phyloP scores from a whole-genome alignment of 768 basidiomycete genomes.

The Psilocybe azurescens region DNA sequence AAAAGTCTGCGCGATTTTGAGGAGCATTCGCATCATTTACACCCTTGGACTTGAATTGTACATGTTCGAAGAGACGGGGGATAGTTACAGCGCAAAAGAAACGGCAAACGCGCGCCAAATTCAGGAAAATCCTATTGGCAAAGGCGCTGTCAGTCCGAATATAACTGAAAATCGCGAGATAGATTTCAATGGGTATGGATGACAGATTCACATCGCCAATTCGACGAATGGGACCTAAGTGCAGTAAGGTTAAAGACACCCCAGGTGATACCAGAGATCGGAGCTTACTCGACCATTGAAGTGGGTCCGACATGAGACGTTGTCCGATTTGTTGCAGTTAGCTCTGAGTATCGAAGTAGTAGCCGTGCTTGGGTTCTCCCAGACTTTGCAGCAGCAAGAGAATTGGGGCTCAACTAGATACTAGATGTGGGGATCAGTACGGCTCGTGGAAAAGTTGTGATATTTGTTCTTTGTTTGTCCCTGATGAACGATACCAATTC shows the following conservation, averaged over 20 bases:
- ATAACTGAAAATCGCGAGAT: neutral
- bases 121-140: neutral
- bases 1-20: neutral
- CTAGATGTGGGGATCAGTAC: too few relatives aligned
- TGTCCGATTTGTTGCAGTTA: too few relatives aligned
- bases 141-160: neutral
- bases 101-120: neutral
- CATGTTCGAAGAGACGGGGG: neutral
- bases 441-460: too few relatives aligned
- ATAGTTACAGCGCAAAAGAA: neutral
- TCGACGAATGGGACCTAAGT: neutral
- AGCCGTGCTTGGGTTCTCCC: too few relatives aligned
- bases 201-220: neutral
- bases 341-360: too few relatives aligned
- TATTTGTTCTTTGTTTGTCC: too few relatives aligned
- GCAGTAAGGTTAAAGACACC: neutral
- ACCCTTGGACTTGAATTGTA: neutral
- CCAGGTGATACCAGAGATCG: neutral
- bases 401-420: too few relatives aligned
- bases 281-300: conserved; percentile 1
- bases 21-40: neutral
- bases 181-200: neutral
- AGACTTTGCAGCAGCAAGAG: too few relatives aligned
- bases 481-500: too few relatives aligned
- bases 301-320: neutral